phyloP scores from a whole-genome alignment of 805 yeast genomes.

The Suhomyces xylopsoci region DNA sequence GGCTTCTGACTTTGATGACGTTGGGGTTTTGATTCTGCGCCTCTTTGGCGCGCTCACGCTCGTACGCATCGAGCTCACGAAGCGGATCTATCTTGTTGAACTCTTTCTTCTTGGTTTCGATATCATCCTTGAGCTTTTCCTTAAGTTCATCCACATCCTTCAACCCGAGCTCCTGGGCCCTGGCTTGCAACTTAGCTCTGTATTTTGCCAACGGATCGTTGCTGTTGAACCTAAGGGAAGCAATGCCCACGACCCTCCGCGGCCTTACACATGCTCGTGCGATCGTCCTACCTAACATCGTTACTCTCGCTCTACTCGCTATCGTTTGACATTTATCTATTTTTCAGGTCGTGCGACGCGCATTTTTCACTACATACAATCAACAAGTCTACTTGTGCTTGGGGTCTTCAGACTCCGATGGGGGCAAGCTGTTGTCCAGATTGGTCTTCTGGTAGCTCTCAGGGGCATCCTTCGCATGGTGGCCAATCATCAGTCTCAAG shows the following conservation, averaged over 20 bases:
- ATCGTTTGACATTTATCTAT: not conserved
- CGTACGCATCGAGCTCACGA: conserved; percentile 58
- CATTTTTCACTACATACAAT: not conserved
- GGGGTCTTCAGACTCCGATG: not conserved
- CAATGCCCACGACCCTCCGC: not conserved
- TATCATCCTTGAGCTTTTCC: conserved; percentile 57
- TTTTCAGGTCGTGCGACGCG: not conserved
- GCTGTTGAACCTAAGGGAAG: conserved; percentile 1
- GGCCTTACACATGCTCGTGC: not conserved
- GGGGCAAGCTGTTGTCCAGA: conserved; percentile 1
- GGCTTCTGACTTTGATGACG: conserved; percentile 32
- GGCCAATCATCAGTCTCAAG: conserved; percentile 51
- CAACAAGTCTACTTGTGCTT: not conserved
- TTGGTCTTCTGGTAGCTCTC: conserved; percentile 26
- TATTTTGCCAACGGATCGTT: conserved; percentile 16
- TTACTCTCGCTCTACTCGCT: not conserved
- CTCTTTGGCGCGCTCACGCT: conserved; percentile 36
- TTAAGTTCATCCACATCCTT: conserved; percentile 56
- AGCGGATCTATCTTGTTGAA: conserved; percentile 67
- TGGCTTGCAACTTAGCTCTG: conserved; percentile 31
- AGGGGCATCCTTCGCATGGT: conserved; percentile 68
- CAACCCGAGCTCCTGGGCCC: conserved; percentile 34
- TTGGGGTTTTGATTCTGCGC: conserved; percentile 19
- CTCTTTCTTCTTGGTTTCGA: conserved; percentile 53
- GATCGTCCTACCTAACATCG: not conserved